Base-by-base conservation (phyloP, 768 basidiomycete species). In the Amanita exitialis region DNA sequence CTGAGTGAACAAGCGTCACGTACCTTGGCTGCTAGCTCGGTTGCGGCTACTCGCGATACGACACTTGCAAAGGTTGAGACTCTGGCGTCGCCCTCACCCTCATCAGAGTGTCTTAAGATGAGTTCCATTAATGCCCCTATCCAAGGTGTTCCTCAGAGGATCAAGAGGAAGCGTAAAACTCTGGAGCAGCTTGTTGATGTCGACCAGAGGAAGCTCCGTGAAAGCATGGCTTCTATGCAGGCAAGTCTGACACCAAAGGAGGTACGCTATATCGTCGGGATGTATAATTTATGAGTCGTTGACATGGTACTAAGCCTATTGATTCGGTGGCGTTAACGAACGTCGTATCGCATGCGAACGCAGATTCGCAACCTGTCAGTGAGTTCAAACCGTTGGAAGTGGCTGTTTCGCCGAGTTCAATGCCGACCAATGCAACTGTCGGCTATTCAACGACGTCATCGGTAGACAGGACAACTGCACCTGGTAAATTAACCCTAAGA, bases 101-200 rank as follows among this genome's bases (percentile, higher is more conserved):
- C 15, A 6, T 45, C 34, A 16, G 47, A 28, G 16, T 38, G 37
- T 30, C 8, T n/a, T 25, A 21, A 10, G 13, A 42, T 34, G 32
- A n/a, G 16, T 10, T 20, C 49, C 16, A 20, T 20, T 12, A 32
- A 27, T 10, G 15, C 16, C 13, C 30, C 48, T 16, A 15, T 9
- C 18, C 35, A 39, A 10, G 39, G 48, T 15, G 16, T 41, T n/a
- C n/a, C 43, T 7, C 50, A 51, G 20, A 51, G 34, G 23, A 23
- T 37, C 23, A 44, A 44, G 30, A 51, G 32, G 34, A 51, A 51
- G n/a, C 50, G 50, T 8, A 51, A 44, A 18, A 34, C 43, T n/a
- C 16, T 44, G 32, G 38, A 51, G 12, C 13, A 44, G 5, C 41
- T 51, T 23, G 23, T 44, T 44, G 42, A 51, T 15, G 43, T 44